A percentile compares a stretch with the other conserved stretches of the same genome.
Evolutionary conservation across 2,329 filamentous ascomycete species (phyloP).

Genomic region (Fonsecaea pedrosoi): DNA sequence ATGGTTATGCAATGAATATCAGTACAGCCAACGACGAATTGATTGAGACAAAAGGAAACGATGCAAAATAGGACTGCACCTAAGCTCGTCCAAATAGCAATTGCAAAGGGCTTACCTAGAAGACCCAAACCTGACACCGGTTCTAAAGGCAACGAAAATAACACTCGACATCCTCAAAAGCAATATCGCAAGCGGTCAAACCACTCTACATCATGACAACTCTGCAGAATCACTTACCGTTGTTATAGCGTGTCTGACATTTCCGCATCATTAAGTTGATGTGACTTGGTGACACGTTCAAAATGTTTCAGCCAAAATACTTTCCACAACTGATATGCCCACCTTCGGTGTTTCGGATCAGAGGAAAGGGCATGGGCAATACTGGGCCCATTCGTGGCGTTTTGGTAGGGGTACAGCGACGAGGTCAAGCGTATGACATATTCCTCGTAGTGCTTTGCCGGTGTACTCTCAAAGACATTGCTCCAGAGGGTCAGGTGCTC

Average conservation of each 20-base stretch:
- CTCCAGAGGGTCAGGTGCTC: constrained; percentile 26
- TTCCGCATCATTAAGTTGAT: background rate
- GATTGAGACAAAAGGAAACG: background rate
- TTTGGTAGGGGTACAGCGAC: constrained; percentile 2
- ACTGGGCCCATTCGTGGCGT: background rate
- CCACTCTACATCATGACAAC: background rate
- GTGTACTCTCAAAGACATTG: constrained; percentile 24
- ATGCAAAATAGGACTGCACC: background rate
- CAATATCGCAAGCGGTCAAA: background rate
- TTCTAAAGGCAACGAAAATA: background rate
- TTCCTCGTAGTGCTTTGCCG: constrained; percentile 4
- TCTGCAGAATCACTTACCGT: background rate
- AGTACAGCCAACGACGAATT: background rate
- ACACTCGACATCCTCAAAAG: background rate
- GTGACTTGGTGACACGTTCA: background rate
- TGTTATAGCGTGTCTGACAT: background rate
- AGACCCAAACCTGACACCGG: background rate
- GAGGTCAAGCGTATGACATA: constrained; percentile 2
- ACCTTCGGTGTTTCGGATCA: constrained; percentile 5
- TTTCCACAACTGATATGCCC: constrained; percentile 17
- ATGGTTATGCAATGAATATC: background rate
- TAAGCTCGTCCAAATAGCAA: background rate
- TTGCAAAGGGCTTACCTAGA: background rate
- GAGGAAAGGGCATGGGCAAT: constrained; percentile 10
- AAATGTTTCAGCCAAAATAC: constrained; percentile 6